phyloP scores from a whole-genome alignment of 2,329 filamentous ascomycete species.

The Cyanodermella asteris region DNA sequence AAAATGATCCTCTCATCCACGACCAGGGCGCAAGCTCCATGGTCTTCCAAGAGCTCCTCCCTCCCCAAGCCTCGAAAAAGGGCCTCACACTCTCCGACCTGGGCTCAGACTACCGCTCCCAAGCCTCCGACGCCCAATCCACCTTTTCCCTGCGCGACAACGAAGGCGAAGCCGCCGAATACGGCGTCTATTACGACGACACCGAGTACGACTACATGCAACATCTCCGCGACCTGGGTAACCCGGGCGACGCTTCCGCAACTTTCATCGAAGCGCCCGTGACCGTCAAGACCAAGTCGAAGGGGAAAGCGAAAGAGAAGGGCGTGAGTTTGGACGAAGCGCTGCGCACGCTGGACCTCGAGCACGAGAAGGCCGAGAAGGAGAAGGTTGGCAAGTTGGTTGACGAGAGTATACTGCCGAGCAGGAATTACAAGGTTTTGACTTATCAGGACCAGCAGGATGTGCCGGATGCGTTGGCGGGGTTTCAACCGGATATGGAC shows the following conservation, averaged over 20 bases:
- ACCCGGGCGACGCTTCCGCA: conserved; percentile 38
- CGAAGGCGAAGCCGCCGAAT: conserved; percentile 85
- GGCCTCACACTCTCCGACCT: conserved; percentile 56
- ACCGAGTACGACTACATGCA: conserved; percentile 98
- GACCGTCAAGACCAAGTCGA: conserved; percentile 32
- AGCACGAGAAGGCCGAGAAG: conserved; percentile 23
- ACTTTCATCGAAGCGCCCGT: conserved; percentile 54
- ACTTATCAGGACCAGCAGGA: conserved; percentile 89
- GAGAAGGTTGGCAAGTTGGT: conserved; percentile 40
- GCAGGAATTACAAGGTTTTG: conserved; percentile 51
- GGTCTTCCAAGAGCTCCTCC: conserved; percentile 53
- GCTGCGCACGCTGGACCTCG: conserved; percentile 34
- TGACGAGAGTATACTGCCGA: conserved; percentile 55
- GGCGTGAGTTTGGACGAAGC: conserved; percentile 77
- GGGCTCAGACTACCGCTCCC: conserved; percentile 46
- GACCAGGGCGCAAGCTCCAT: conserved; percentile 73
- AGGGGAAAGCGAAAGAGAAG: conserved; percentile 48
- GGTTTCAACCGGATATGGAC: conserved; percentile 97
- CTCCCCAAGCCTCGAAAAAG: conserved; percentile 19
- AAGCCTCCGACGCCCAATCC: conserved; percentile 8
- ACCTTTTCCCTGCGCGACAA: conserved; percentile 44
- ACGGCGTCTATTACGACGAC: conserved; percentile 90
- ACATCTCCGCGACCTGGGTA: conserved; percentile 71
- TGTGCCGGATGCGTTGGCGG: conserved; percentile 71
- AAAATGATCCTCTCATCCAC: conserved; percentile 94